Percentiles rank a stretch among this genome's conserved stretches.
Conservation (phyloP, 805 yeast genomes). For the Myxozyma neotropica region DNA sequence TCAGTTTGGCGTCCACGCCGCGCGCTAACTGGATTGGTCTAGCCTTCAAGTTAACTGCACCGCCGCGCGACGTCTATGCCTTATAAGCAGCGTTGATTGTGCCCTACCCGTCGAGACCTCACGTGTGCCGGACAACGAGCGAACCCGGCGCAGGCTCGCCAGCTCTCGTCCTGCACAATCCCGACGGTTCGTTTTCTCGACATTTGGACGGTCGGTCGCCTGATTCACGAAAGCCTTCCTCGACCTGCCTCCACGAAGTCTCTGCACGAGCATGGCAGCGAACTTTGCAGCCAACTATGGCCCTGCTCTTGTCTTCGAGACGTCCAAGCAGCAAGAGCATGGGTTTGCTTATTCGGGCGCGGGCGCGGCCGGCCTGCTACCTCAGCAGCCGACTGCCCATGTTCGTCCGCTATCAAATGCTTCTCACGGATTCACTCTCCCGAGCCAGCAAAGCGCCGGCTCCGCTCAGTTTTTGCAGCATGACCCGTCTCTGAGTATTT, state of each 20-base stretch:
- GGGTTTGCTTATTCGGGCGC: constrained; percentile 2
- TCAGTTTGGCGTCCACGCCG: too few relatives aligned
- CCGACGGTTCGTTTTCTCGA: neutral
- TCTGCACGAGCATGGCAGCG: constrained; percentile 6
- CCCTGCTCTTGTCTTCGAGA: neutral
- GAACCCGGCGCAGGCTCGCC: neutral
- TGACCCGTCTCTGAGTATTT: neutral
- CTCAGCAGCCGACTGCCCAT: neutral
- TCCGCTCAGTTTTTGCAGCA: constrained; percentile 36
- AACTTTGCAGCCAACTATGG: constrained; percentile 10
- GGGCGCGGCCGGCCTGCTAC: neutral
- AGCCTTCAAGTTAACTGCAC: too few relatives aligned
- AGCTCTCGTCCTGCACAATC: constrained; percentile 1
- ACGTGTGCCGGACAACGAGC: neutral
- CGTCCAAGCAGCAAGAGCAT: neutral
- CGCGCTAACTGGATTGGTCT: too few relatives aligned
- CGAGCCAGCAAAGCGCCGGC: constrained; percentile 14
- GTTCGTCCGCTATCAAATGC: neutral
- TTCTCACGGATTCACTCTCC: constrained; percentile 2
- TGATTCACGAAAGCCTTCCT: neutral
- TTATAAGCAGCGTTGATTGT: neutral
- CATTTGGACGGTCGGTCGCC: neutral
- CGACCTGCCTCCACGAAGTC: neutral
- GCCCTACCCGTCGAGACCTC: neutral
- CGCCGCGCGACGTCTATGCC: neutral